phyloP scores from a whole-genome alignment of 2,329 filamentous ascomycete species.

The Ascochyta koolunga region DNA sequence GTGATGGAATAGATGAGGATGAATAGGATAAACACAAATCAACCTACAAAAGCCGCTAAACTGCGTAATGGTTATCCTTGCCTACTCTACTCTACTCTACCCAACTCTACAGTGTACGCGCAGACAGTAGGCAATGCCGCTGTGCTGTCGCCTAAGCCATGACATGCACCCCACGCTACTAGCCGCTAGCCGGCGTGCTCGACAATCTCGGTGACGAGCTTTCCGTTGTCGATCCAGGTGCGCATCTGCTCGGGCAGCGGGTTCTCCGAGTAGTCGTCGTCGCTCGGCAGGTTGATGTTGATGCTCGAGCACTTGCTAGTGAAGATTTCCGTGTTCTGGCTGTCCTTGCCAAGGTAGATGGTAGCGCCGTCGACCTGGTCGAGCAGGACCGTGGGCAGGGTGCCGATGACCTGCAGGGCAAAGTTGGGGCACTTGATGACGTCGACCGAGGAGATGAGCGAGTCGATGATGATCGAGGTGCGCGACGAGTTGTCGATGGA shows the following conservation, averaged over 20 bases:
- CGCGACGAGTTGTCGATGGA: conserved; percentile 89
- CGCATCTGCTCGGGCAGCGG: conserved; percentile 90
- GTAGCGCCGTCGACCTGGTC: conserved; percentile 92
- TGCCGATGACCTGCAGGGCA: conserved; percentile 87
- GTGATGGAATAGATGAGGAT: too few species aligned
- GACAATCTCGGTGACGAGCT: conserved; percentile 90
- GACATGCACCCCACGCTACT: background rate
- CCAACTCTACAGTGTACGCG: too few species aligned
- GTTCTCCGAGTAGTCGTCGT: conserved; percentile 83
- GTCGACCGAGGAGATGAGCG: conserved; percentile 87
- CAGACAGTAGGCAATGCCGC: too few species aligned
- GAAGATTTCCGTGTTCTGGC: conserved; percentile 79
- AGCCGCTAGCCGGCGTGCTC: conserved; percentile 76
- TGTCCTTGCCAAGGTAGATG: conserved; percentile 84
- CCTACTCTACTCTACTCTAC: too few species aligned
- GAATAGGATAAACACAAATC: background rate
- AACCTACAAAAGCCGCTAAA: background rate
- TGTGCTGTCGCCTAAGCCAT: too few species aligned
- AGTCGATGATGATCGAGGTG: conserved; percentile 85
- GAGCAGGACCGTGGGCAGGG: conserved; percentile 83
- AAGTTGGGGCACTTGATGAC: conserved; percentile 96
- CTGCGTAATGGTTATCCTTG: too few species aligned
- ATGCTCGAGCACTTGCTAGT: conserved; percentile 86
- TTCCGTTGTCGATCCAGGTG: conserved; percentile 76
- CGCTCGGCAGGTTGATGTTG: conserved; percentile 81